A percentile compares a stretch with the other conserved stretches of the same genome.
Conservation (phyloP, 1,284 basidiomycete species). For the Leccinum solheimii region DNA sequence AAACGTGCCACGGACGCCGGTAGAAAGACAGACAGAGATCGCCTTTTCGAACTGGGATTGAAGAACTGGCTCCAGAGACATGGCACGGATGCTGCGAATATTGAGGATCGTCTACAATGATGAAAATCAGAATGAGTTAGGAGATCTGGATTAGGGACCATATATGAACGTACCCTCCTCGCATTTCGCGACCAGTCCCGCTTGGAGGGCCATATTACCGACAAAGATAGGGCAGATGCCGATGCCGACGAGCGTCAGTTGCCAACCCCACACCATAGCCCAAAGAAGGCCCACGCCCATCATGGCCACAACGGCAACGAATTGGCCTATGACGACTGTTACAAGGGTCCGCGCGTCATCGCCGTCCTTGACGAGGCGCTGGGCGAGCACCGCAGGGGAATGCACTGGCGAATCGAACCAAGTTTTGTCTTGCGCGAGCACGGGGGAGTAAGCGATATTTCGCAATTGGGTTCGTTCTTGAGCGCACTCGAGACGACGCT, state of each 20-base stretch:
- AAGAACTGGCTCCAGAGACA: no score
- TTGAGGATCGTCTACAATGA: constrained; percentile 59
- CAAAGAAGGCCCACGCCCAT: constrained; percentile 80
- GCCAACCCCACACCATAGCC: constrained; percentile 89
- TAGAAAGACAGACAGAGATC: no score
- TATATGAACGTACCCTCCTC: constrained; percentile 65
- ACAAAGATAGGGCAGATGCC: constrained; percentile 87
- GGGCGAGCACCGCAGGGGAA: constrained; percentile 66
- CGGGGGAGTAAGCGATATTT: constrained; percentile 50
- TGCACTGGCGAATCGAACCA: constrained; percentile 84
- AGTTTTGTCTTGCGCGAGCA: constrained; percentile 82
- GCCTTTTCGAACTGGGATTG: no score
- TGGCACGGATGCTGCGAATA: no score
- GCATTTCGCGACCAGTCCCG: constrained; percentile 64
- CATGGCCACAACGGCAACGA: constrained; percentile 78
- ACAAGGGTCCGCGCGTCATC: constrained; percentile 87
- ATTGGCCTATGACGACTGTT: constrained; percentile 73
- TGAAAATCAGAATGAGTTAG: constrained; percentile 11
- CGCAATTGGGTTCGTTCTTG: constrained; percentile 53
- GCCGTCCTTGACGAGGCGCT: constrained; percentile 85
- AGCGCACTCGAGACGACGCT: no score
- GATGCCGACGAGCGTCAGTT: constrained; percentile 89
- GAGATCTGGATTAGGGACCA: background rate
- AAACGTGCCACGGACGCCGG: no score
- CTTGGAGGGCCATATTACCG: constrained; percentile 71